phyloP scores from a whole-genome alignment of 352 stramenopile species.

The Globisporangium nodosum region DNA sequence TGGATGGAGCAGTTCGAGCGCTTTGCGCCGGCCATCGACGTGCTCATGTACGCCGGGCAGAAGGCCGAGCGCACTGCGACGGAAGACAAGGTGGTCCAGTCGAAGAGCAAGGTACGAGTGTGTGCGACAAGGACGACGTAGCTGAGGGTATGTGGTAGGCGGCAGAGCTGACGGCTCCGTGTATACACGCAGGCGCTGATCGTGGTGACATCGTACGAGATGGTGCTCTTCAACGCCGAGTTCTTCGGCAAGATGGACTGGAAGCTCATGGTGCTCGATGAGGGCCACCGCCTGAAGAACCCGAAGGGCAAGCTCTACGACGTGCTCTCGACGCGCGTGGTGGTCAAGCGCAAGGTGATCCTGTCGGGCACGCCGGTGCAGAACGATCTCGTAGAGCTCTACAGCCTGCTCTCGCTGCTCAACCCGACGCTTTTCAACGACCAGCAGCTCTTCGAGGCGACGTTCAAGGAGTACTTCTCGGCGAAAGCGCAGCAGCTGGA shows the following conservation, averaged over 20 bases:
- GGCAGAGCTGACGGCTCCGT: background rate
- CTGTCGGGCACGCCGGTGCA: conserved; percentile 87
- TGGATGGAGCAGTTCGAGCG: conserved; percentile 78
- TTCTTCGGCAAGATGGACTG: conserved; percentile 50
- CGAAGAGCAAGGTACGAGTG: conserved; percentile 7
- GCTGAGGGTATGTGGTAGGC: background rate
- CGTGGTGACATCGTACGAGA: conserved; percentile 74
- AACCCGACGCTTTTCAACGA: conserved; percentile 85
- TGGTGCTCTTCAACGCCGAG: conserved; percentile 47
- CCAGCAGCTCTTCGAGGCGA: conserved; percentile 37
- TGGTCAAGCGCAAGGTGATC: conserved; percentile 43
- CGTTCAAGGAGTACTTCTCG: conserved; percentile 60
- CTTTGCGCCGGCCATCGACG: conserved; percentile 54
- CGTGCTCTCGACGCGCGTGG: conserved; percentile 34
- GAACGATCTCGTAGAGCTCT: conserved; percentile 82
- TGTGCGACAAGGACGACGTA: background rate
- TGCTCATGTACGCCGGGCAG: conserved; percentile 49
- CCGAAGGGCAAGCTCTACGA: conserved; percentile 46
- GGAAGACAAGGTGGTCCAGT: conserved; percentile 5
- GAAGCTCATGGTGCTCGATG: conserved; percentile 76
- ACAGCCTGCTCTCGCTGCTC: conserved; percentile 65
- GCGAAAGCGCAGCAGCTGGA: conserved; percentile 50
- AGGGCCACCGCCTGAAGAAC: conserved; percentile 90
- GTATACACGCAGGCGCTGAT: conserved; percentile 23
- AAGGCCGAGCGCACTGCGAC: conserved; percentile 35